Base-by-base conservation (phyloP, 2,329 filamentous ascomycete species). In the Venturia aucupariae region DNA sequence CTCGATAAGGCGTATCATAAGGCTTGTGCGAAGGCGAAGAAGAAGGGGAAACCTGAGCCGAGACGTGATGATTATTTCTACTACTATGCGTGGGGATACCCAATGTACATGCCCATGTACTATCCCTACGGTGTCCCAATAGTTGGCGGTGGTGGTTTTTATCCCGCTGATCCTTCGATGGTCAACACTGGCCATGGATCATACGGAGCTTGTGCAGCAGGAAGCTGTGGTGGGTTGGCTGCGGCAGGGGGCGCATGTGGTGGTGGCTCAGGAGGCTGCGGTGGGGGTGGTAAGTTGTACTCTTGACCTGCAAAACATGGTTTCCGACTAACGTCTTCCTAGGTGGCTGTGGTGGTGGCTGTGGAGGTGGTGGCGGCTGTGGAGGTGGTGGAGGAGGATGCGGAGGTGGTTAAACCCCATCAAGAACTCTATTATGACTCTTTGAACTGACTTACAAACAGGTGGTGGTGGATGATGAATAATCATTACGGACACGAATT, bases 1-100 rank as follows among this genome's bases (percentile, higher is more conserved):
- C 72, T 85, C 0, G 83, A 88, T 35, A 74, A 75, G 4, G 81
- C 83, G 39, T 90, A 90, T 71, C 72, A 78, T 48, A 75, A 76
- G 61, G 76, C 74, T 4, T 75, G 68, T 66, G 69, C 69, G 63
- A 73, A 73, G 60, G 75, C 70, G 55, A 70, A 66, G 61, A 78
- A 78, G 64, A 75, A 76, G 65, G 72, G 72, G 30, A 68, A 75
- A 64, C 66, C 71, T 64, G 48, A 70, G 60, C 70, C 79, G 67
- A 70, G 68, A 32, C 68, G 74, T 2, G 69, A 77, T 44, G 73
- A 76, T 55, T 72, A 75, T 38, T 75, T 73, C 67, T 71, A 75
- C 67, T 70, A 76, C 66, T 70, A 76, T 73, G 73, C 75, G 0
- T 82, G 75, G 71, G 78, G 80, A 0, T 79, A 78, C 65, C 79